Evolutionary conservation across 257 asterid genomes (phyloP).

Genomic region (Thymus quinquecostatus): DNA sequence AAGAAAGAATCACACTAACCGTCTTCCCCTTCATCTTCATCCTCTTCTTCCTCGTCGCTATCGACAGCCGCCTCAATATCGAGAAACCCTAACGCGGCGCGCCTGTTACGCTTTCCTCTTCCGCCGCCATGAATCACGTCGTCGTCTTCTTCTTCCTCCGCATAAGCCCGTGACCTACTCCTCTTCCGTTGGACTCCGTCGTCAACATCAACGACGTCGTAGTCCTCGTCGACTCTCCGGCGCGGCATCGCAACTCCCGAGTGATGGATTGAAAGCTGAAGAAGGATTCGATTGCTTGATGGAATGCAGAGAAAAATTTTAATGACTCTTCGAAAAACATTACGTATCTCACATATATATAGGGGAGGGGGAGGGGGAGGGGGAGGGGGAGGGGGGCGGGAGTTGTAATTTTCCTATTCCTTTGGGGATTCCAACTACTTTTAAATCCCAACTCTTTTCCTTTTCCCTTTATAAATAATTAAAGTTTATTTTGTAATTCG

Average conservation of each 20-base stretch:
- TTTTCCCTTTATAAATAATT: no score
- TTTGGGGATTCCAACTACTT: no score
- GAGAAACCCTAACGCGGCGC: slow-evolving; percentile 54
- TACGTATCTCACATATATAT: no score
- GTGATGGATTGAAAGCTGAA: not conserved
- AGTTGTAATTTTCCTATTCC: no score
- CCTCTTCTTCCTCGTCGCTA: slow-evolving; percentile 91
- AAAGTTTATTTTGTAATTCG: no score
- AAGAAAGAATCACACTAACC: slow-evolving; percentile 51
- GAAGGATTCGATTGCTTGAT: no score
- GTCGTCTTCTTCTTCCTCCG: slow-evolving; percentile 75
- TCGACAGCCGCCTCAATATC: slow-evolving; percentile 81
- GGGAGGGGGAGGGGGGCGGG: no score
- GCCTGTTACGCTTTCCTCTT: slow-evolving; percentile 46
- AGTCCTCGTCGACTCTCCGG: slow-evolving; percentile 56
- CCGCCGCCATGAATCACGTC: slow-evolving; percentile 41
- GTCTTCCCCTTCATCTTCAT: slow-evolving; percentile 77
- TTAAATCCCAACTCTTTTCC: no score
- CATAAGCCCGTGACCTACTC: slow-evolving; percentile 53
- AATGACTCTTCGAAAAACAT: no score
- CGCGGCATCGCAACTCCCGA: slow-evolving; percentile 45
- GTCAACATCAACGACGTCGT: slow-evolving; percentile 51
- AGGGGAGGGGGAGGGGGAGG: no score
- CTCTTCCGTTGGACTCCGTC: slow-evolving; percentile 69
- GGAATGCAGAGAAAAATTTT: no score